A percentile compares a stretch with the other conserved stretches of the same genome.
Conservation (phyloP, 139 green algal species). For the Coelastrella sp. region DNA sequence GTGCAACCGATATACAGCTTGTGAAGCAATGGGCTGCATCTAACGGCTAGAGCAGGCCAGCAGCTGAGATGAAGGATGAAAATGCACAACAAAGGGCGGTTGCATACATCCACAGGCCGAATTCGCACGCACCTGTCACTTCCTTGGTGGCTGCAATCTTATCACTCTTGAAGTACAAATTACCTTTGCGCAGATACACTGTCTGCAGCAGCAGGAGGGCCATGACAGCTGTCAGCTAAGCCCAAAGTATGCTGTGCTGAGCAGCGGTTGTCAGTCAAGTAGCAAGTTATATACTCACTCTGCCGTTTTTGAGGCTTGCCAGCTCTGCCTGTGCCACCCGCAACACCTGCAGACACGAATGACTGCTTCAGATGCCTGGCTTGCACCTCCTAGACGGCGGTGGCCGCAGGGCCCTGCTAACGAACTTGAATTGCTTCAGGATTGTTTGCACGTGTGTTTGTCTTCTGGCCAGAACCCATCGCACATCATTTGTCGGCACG, state of each 20-base stretch:
- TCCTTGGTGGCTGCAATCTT: neutral
- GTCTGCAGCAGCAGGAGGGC: conserved; percentile 1
- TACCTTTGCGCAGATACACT: conserved; percentile 13
- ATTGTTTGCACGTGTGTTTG: no score
- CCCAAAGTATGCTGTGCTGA: neutral
- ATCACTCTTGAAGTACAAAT: conserved; percentile 4
- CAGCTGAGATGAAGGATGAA: no score
- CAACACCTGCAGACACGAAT: neutral
- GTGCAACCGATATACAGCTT: neutral
- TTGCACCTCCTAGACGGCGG: no score
- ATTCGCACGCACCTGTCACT: neutral
- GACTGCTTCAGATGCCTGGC: neutral
- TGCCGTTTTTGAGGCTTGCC: conserved; percentile 12
- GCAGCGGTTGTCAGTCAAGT: neutral
- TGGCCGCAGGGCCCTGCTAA: no score
- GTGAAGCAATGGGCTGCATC: no score
- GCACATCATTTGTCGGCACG: no score
- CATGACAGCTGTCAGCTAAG: neutral
- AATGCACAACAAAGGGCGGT: neutral
- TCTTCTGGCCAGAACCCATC: no score
- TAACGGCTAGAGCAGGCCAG: neutral
- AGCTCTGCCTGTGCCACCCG: conserved; percentile 34
- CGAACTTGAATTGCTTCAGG: no score
- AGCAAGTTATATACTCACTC: neutral
- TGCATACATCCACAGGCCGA: neutral